Base-by-base conservation (phyloP, 2,329 filamentous ascomycete genomes). In the Aureobasidium sp. region DNA sequence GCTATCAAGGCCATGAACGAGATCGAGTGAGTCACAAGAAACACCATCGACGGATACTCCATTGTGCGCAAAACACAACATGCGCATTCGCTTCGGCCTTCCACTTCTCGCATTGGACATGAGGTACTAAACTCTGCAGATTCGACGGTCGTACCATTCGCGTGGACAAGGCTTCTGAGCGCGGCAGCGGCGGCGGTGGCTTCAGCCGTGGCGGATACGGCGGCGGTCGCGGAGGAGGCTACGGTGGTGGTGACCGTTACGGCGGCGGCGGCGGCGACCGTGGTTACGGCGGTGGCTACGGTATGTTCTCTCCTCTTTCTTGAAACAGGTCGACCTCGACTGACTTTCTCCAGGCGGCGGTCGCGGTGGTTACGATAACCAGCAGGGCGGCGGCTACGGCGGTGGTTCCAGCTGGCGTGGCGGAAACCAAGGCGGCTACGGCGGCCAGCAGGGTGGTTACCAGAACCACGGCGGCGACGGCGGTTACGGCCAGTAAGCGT, bases 141-240 rank as follows among this genome's bases (percentile, higher is more conserved):
- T 96, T 97, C 76, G 92, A 97, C 76, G 93, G 93, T 66, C 90
- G 93, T 69, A 86, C 85, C 67, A 97, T 99, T 74, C 91, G 93
- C 68, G 93, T 99, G 67, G 93, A 97, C 79, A 96, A 92, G 77
- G 94, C 92, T 64, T 92, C 91, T 63, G 92, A 97, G 76, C 87
- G 86, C 67, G 84, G 85, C 50, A 80, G 85, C 50, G 82, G 85
- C 62, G 79, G 80, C 57, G 80, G 82, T 59, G 79, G 81, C 39
- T 73, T 74, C 55, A 75, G 76, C 64, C 68, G 72, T n/a, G 72
- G 73, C 25, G 70, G 71, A 29, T 70, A 73, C 58, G 70, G 74
- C 32, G 54, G 72, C 8, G 71, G 73, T 32, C 69, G 71, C 29
- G 69, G 73, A 51, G 70, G 74, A 32, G 67, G 69, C 34, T 59